Base-by-base conservation (phyloP, 2,329 filamentous ascomycete genomes). In the Pestalotiopsis sp. region DNA sequence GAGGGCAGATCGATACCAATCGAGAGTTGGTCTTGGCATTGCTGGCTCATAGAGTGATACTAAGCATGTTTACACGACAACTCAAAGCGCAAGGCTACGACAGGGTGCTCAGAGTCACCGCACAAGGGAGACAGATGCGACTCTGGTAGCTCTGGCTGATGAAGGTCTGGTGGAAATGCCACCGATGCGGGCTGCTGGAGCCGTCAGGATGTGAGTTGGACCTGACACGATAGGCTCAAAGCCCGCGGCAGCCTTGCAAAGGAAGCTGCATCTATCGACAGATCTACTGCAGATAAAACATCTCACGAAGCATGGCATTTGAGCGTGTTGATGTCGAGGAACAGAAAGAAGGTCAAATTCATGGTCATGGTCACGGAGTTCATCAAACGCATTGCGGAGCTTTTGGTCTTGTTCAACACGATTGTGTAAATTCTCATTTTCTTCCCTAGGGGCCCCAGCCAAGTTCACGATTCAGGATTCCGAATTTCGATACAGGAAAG, bases 1-100 rank as follows among this genome's bases (percentile, higher is more conserved):
- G 12, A 75, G 27, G 63, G 68, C 52, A 49, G 76, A 78, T 61
- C 73, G 75, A 66, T 74, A 75, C 63, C 70, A 75, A 66, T 76
- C 75, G 56, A 77, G 85, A 61, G 82, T 88, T 31, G 87, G 87
- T 11, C 77, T 89, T 14, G 87, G 87, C 1, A 88, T 89, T 77
- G 86, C 83, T 57, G 82, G 83, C 65, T 81, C 84, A 31, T 86
- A 77, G 71, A 70, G 71, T 70, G 69, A 39, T 20, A 52, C n/a
- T 5, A 12, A 49, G 61, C 61, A 64, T 64, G 61, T 64, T 45
- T 49, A 17, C 14, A 39, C 13, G 61, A 23, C 49, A 9, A 39
- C 61, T 27, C 38, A 49, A 7, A 39, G 25, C 9, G 13, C 14
- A 27, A 25, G 49, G 20, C 6, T n/a, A 20, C 17, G 45, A n/a